Evolutionary conservation across 257 asterid species (phyloP).

Genomic region (Thymus quinquecostatus): DNA sequence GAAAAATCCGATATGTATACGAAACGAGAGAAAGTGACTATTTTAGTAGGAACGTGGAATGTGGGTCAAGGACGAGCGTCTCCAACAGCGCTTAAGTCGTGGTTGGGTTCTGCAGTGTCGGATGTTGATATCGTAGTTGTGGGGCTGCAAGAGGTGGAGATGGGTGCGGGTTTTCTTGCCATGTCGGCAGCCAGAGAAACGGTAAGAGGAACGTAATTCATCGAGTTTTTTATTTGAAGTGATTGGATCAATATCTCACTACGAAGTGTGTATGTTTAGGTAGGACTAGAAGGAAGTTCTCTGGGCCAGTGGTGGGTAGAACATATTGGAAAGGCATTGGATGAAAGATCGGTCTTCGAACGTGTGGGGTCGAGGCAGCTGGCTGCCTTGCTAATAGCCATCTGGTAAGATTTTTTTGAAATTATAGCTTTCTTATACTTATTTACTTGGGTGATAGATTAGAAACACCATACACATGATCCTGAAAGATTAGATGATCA

Average conservation of each 20-base stretch:
- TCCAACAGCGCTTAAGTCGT: constrained; percentile 72
- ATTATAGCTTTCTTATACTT: not conserved
- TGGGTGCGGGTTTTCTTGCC: constrained; percentile 98
- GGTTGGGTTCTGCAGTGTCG: constrained; percentile 78
- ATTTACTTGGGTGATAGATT: not conserved
- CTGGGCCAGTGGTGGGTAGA: constrained; percentile 97
- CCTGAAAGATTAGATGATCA: not conserved
- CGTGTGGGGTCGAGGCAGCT: constrained; percentile 94
- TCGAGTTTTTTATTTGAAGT: not conserved
- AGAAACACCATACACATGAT: not conserved
- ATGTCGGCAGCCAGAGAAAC: constrained; percentile 99
- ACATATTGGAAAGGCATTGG: constrained; percentile 78
- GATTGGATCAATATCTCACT: not conserved
- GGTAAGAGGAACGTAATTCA: constrained; percentile 55
- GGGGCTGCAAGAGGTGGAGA: constrained; percentile 94
- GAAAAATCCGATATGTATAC: constrained; percentile 55
- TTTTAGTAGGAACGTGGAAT: constrained; percentile 90
- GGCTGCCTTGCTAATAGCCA: constrained; percentile 82
- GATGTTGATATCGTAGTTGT: constrained; percentile 91
- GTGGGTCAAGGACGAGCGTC: constrained; percentile 93
- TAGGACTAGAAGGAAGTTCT: constrained; percentile 97
- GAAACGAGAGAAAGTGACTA: constrained; percentile 50
- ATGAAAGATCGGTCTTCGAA: constrained; percentile 69
- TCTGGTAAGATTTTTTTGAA: constrained; percentile 52
- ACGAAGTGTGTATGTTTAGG: constrained; percentile 48